Evolutionary conservation across 805 yeast genomes (phyloP).

Genomic region (Ogataea dorogensis): DNA sequence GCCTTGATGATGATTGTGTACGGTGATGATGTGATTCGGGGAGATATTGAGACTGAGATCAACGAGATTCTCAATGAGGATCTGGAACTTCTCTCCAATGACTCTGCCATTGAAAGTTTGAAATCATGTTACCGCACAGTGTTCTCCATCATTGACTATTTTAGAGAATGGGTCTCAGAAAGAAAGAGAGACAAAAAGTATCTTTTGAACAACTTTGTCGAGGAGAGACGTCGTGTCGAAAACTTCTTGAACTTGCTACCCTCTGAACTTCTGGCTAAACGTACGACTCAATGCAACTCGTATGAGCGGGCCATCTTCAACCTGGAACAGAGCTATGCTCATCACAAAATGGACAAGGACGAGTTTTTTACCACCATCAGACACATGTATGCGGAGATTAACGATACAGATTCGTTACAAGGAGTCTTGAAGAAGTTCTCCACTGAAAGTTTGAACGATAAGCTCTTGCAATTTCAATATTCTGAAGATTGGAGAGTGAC

Average conservation of each 20-base stretch:
- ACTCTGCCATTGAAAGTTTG: constrained; percentile 53
- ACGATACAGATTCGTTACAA: constrained; percentile 85
- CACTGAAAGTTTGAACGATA: constrained; percentile 66
- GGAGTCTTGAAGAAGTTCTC: constrained; percentile 79
- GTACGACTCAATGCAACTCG: constrained; percentile 80
- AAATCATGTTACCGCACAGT: constrained; percentile 69
- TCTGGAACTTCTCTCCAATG: constrained; percentile 44
- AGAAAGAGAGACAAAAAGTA: constrained; percentile 33
- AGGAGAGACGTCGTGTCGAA: constrained; percentile 39
- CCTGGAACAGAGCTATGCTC: constrained; percentile 70
- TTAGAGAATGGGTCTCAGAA: constrained; percentile 67
- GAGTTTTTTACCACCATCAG: constrained; percentile 56
- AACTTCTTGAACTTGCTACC: constrained; percentile 57
- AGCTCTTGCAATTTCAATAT: constrained; percentile 76
- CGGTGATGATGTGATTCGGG: constrained; percentile 37
- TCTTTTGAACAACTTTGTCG: constrained; percentile 17
- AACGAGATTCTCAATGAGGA: constrained; percentile 52
- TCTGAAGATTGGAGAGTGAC: constrained; percentile 86
- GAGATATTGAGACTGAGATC: constrained; percentile 58
- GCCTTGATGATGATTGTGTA: constrained; percentile 55
- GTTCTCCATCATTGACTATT: constrained; percentile 78
- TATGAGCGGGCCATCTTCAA: constrained; percentile 86
- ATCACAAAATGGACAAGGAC: constrained; percentile 34
- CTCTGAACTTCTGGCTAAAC: constrained; percentile 64
- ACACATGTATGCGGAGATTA: constrained; percentile 78